Base-by-base conservation (phyloP, 441 rosid species). In the Melastoma candidum region DNA sequence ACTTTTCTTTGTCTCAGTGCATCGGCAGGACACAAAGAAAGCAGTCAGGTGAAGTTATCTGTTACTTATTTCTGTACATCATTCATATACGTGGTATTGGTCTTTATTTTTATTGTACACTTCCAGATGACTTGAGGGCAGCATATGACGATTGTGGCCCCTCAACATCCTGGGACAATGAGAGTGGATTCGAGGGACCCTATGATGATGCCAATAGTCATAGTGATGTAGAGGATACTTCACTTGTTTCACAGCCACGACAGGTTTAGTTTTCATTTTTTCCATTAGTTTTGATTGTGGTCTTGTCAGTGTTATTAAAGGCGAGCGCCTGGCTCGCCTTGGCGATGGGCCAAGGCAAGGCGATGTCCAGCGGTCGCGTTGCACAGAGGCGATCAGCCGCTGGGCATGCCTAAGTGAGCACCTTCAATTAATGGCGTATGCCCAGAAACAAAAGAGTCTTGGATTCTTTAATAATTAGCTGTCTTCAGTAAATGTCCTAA, bases 201-300 rank as follows among this genome's bases (percentile, higher is more conserved):
- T 68, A 68, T 66, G 84, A 80, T 48, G 70, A 79, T 56, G 87
- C 67, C 65, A 65, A 74, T 61, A 76, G 62, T 51, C 76, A 69
- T 54, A 77, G 83, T 45, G 95, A 83, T 73, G 77, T 53, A 50
- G 90, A 82, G 56, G 82, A 74, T 60, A 46, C 74, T n/a, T 66
- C 71, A 12, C 84, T 88, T 44, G 89, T 92, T 58, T 79, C 95
- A 65, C 89, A 80, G 65, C 98, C 98, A 61, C 92, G 95, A 48
- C 94, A 84, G 95, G 98, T 88, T 61, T 17, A 54, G 24, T 51
- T 68, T 56, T 22, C n/a, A 8, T 52, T 36, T 0, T 1, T 36
- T 52, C 11, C 13, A 3, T 32, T 36, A 52, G 50, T 41, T 51
- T 32, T 32, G 41, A 32, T 2, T 32, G 41, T 8, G 41, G 41